A percentile compares a stretch with the other conserved stretches of the same genome.
These are phyloP conservation scores for Moesziomyces aphidis DNA, from an alignment of 1,284 basidiomycete species.

Conservation along the genomic window DNA sequence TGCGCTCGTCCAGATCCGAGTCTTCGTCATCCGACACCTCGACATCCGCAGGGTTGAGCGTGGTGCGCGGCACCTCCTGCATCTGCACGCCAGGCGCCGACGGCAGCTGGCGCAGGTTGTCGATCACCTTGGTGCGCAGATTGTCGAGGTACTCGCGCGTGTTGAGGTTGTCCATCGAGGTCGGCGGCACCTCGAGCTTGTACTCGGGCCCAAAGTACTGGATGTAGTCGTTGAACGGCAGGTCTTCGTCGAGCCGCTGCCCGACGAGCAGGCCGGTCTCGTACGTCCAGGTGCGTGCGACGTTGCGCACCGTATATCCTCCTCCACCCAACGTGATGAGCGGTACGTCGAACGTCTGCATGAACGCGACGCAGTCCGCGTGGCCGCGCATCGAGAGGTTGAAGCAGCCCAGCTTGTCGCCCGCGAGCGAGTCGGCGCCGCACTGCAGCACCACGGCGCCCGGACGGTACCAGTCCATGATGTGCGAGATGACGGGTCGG, in stretches of 20 bases:
- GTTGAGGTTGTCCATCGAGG: conserved; percentile 96
- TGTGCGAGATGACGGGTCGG: conserved; percentile 76
- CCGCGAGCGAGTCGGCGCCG: conserved; percentile 93
- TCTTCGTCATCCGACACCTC: conserved; percentile 66
- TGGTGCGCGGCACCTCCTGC: conserved; percentile 79
- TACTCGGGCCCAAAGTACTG: conserved; percentile 98
- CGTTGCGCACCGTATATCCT: conserved; percentile 92
- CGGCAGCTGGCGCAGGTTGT: conserved; percentile 81
- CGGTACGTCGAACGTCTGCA: conserved; percentile 86
- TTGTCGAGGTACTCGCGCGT: conserved; percentile 83
- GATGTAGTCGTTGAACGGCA: conserved; percentile 96
- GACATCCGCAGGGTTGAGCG: conserved; percentile 73
- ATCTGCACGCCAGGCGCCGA: conserved; percentile 88
- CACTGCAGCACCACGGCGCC: conserved; percentile 93
- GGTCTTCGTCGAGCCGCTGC: conserved; percentile 78
- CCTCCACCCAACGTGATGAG: conserved; percentile 93
- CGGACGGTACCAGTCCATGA: conserved; percentile 90
- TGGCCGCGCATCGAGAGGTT: conserved; percentile 94
- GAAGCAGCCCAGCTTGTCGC: conserved; percentile 96
- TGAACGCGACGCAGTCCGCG: conserved; percentile 87
- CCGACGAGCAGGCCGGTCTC: conserved; percentile 95
- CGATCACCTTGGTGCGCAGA: conserved; percentile 79
- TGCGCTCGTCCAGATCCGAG: conserved; percentile 68
- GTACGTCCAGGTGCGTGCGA: conserved; percentile 93
- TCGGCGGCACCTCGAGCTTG: conserved; percentile 87